Evolutionary conservation across 83 land plant species (phyloP), one percentile per base, ranked within the genome.

Genomic region (Picea abies): DNA sequence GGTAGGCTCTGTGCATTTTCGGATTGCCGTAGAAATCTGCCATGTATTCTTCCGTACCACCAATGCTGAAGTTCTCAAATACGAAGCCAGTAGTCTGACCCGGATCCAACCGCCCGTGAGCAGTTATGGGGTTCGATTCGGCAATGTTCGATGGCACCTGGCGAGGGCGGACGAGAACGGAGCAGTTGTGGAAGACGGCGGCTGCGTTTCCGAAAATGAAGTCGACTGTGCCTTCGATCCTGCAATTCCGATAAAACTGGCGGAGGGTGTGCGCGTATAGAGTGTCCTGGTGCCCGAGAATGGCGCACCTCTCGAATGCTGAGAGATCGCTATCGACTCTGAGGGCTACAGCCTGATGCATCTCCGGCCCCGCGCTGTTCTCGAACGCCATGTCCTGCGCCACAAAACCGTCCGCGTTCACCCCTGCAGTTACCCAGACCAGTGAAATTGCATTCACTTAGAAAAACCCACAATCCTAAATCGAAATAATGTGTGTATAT

Each of bases 201-300:
- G 94, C 94, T 0, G 94, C 83, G 80, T 90, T 90, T 69, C 94
- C 93, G 83, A 92, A 92, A 12, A 89, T 79, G 87, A 85, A 90
- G 47, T 90, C 92, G 32, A 90, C 84, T 0, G 91, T 89, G 64
- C 91, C 92, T 63, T 87, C 66, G 17, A 90, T 86, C 39, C 80
- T 79, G 81, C 92, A 90, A 9, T 65, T 26, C 10, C 25, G 68
- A 85, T 83, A 92, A 67, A 86, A 84, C 64, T 92, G 94, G 76
- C 98, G 95, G 35, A 91, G 90, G 68, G 92, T 82, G 84, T 92
- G 95, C 12, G 90, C 92, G 78, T 92, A 91, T 16, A 93, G 88
- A 4, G 91, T 93, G 88, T 93, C 95, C 67, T 93, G 95, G 79
- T 89, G 89, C 60, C 95, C 93, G 0, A 87, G 60, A 81, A 93